Base-by-base conservation (phyloP, 768 basidiomycete species). In the Cyclocybe cylindracea region DNA sequence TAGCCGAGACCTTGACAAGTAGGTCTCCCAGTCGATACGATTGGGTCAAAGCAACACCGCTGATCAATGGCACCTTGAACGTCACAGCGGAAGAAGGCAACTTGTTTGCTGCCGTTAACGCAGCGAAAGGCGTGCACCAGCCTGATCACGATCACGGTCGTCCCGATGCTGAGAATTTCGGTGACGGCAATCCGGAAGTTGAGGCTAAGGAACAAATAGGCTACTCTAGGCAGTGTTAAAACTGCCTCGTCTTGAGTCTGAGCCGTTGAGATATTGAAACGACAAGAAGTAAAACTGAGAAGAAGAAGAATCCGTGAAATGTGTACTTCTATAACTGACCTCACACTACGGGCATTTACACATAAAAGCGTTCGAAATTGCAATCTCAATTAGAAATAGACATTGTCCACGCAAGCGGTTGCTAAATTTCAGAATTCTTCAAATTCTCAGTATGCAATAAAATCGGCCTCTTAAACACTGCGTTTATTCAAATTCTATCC, bases 1-100 rank as follows among this genome's bases (percentile, higher is more conserved):
- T 74, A 47, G 76, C 78, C 3, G 78, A 80, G 62, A 63, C 65
- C 10, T 70, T 82, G 34, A 73, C 73, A 66, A 68, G 78, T 78
- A 51, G 50, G 74, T 68, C 42, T 32, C 10, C 40, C n/a, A 38
- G 41, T 33, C 31, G 42, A 14, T 48, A 39, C 24, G 37, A 45
- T 35, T 39, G 19, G 34, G 32, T 48, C 32, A 43, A 56, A 7
- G 4, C 16, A 36, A 3, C 39, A 39, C 19, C 44, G 18, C n/a
- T 41, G 29, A 14, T 10, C 32, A 16, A 24, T 37, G 39, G 16
- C 50, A 33, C 35, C 10, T 13, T 45, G 2, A 32, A 37, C 34
- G 29, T 50, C 11, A 10, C 50, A 61, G 65, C 56, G 38, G 53
- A 48, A 14, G 54, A 66, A n/a, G 62, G 56, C 8, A 59, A 58